Conservation (phyloP, 2,329 filamentous ascomycete species). For the Orbilia brochopaga region DNA sequence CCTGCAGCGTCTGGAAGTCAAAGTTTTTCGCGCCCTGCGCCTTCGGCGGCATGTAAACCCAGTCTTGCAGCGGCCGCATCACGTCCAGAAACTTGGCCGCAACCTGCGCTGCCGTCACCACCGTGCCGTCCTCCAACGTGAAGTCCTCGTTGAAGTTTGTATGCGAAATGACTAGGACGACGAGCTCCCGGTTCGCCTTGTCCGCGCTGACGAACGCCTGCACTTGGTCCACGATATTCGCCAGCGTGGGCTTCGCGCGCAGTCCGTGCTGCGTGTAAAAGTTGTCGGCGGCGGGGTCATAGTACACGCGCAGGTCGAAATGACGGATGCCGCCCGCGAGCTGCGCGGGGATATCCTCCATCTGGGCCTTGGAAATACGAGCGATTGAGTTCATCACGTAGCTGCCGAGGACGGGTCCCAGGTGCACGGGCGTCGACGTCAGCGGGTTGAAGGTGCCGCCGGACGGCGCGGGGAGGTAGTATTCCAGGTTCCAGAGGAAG, state of each 20-base stretch:
- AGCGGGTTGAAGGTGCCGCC: constrained; percentile 46
- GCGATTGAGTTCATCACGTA: constrained; percentile 29
- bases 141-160: constrained; percentile 43
- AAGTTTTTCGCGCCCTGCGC: constrained; percentile 27
- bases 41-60: constrained; percentile 37
- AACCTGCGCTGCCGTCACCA: constrained; percentile 18
- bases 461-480: constrained; percentile 28
- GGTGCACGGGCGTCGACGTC: constrained; percentile 20
- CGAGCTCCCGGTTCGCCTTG: constrained; percentile 9
- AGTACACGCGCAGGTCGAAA: constrained; percentile 43
- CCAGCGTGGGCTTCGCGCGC: constrained; percentile 14
- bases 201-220: constrained; percentile 15
- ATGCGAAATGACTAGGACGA: constrained; percentile 41
- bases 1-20: constrained; percentile 40
- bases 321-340: constrained; percentile 35
- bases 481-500: constrained; percentile 47
- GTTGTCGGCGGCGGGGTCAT: constrained; percentile 26
- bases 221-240: constrained; percentile 26
- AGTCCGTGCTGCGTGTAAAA: constrained; percentile 43
- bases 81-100: constrained; percentile 26
- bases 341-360: constrained; percentile 17
- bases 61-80: constrained; percentile 22
- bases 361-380: constrained; percentile 36
- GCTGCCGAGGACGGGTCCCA: constrained; percentile 32
- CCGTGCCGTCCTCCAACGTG: constrained; percentile 19